Percentiles rank a stretch among this genome's conserved stretches.
These are phyloP conservation scores for Salpingoeca rosetta DNA, from an alignment of 78 protist genomes.

Conservation along the genomic window DNA sequence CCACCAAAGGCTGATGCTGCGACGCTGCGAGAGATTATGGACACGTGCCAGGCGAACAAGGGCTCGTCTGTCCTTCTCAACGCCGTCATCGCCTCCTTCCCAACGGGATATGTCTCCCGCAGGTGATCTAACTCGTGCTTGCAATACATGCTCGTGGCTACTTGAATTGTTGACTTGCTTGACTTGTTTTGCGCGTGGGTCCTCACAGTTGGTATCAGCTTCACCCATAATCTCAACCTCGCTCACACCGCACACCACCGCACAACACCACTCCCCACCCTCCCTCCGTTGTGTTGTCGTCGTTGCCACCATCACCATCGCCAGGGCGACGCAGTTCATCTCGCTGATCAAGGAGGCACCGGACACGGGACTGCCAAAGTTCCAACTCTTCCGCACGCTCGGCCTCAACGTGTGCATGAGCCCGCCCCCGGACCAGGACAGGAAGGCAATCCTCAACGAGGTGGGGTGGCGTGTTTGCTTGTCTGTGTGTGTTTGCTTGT, in stretches of 20 bases:
- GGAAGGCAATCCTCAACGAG: slow-evolving; percentile 36
- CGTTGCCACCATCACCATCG: neutral
- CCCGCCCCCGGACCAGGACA: slow-evolving; percentile 32
- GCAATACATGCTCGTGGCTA: too few species aligned
- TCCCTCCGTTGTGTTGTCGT: neutral
- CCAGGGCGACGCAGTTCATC: neutral
- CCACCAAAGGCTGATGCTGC: neutral
- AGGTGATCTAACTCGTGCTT: too few species aligned
- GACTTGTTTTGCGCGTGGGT: neutral
- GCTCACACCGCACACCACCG: neutral
- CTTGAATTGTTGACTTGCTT: too few species aligned
- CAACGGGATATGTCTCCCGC: too few species aligned
- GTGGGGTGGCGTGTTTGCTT: too few species aligned
- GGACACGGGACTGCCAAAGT: slow-evolving; percentile 4
- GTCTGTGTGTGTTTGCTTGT: neutral
- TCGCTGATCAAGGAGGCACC: neutral
- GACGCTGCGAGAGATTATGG: too few species aligned
- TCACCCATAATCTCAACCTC: neutral
- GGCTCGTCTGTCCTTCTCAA: neutral
- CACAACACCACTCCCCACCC: neutral
- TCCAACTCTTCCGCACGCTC: slow-evolving; percentile 47
- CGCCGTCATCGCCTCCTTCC: neutral
- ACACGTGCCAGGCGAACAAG: too few species aligned
- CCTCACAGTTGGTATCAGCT: neutral
- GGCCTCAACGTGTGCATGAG: slow-evolving; percentile 47